Base-by-base conservation (phyloP, 2,329 filamentous ascomycete species). In the Ophiostoma ulmi region DNA sequence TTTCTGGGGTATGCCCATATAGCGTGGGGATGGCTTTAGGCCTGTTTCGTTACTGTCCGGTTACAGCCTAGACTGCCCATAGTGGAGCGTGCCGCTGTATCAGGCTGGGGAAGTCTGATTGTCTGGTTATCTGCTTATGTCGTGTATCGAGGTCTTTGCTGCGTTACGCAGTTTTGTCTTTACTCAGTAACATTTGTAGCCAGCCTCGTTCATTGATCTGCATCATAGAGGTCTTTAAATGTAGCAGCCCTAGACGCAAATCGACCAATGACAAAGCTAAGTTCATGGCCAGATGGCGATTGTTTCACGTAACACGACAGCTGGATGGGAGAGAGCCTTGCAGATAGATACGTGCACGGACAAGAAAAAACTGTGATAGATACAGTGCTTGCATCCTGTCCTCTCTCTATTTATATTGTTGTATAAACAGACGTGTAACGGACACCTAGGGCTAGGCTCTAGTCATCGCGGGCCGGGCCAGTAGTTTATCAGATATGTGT, bases 1-100 rank as follows among this genome's bases (percentile, higher is more conserved):
- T 65, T 58, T 17, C 63, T 65, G 35, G 63, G 63, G 35, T 65
- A 65, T 39, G 17, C 14, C 44, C 5, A 31, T 20, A 48, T 7
- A 48, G 44, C 63, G 63, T 17, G 35, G 35, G 63, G 63, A 65
- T 58, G 58, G 26, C 58, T 35, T 61, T 63, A 63, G 58, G 58
- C 58, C 58, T 63, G 11, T 36, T 63, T 63, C 58, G 58, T 63
- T 14, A 63, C 55, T 63, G 26, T 35, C 31, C 35, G n/a, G 61
- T 31, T 17, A 38, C 61, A 20, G 36, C 35, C 7, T 38, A 38
- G 63, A 31, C 31, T 48, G 20, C 63, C 35, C 17, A 65, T 1
- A 65, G 63, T 65, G 63, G 63, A 65, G 63, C 36, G 35, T 65
- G 63, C 63, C 63, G 63, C 63, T 65, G 63, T 39, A 39, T 44